Percentiles rank a stretch among this genome's conserved stretches.
Conservation (phyloP, 2,329 filamentous ascomycete genomes). For the Ustulina deusta region DNA sequence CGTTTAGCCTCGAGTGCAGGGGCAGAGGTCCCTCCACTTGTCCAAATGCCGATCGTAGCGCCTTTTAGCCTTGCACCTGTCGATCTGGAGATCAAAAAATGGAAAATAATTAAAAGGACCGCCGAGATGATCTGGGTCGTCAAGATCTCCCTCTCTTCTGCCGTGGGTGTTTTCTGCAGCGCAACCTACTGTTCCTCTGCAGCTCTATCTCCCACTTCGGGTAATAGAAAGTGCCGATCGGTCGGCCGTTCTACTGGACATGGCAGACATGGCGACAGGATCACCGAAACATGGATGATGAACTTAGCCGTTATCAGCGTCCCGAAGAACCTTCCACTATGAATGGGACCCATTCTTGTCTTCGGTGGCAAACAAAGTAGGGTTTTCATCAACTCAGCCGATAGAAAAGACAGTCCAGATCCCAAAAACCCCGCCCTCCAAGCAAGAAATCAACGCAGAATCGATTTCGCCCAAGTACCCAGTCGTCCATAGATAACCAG, state of each 20-base stretch:
- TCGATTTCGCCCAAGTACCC: not conserved
- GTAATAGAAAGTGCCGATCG: constrained; percentile 27
- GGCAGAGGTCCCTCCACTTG: constrained; percentile 3
- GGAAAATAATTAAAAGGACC: constrained; percentile 25
- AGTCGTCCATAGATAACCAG: constrained; percentile 18
- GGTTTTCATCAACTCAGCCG: constrained; percentile 3
- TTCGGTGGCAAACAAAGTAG: not conserved
- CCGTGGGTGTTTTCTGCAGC: constrained; percentile 16
- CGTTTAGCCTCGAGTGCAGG: constrained; percentile 27
- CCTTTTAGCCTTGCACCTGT: constrained; percentile 37
- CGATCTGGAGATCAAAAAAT: constrained; percentile 31
- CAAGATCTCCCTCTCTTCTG: constrained; percentile 14
- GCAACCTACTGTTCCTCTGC: constrained; percentile 24
- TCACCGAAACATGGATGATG: constrained; percentile 21
- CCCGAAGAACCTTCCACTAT: constrained; percentile 9
- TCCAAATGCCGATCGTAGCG: constrained; percentile 36
- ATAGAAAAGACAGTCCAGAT: constrained; percentile 9
- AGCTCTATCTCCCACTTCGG: constrained; percentile 20
- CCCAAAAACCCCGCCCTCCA: constrained; percentile 1
- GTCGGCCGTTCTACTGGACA: constrained; percentile 20
- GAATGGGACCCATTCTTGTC: constrained; percentile 10
- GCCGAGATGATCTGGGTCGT: constrained; percentile 10
- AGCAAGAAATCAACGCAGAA: not conserved
- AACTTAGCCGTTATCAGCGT: constrained; percentile 35
- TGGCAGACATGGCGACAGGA: constrained; percentile 3